Base-by-base conservation (phyloP, 1,284 basidiomycete species). In the Moniliophthora roreri region DNA sequence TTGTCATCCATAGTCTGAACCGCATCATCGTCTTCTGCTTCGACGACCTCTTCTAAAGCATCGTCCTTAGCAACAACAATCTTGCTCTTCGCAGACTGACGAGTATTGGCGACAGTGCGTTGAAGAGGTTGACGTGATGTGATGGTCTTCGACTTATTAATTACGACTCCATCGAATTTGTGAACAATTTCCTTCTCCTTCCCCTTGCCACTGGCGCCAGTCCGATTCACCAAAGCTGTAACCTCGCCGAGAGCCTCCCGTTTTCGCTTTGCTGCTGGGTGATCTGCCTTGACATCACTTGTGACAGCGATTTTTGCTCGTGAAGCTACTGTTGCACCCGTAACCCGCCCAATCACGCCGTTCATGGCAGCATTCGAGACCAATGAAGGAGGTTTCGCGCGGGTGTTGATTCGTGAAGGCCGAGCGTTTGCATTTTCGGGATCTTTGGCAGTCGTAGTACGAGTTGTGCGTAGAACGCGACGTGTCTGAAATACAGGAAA, bases 241-340 rank as follows among this genome's bases (percentile, higher is more conserved):
- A 88, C 82, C 66, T 89, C 87, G 28, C 82, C 84, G 26, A 89
- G 72, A 3, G 86, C 85, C 53, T 88, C 85, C 47, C 89, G 83
- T 67, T 91, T 90, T 56, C 87, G 78, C 70, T 91, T 91, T 45
- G 77, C 81, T 9, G 75, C 73, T 9, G 74, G 64, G 9, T 63
- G 57, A 24, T 76, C 74, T 13, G 67, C 62, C 53, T 81, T 80
- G 52, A 72, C 66, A 52, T 75, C 71, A 45, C 52, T 50, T 49
- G 45, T 57, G 48, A 60, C 60, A 44, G 67, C 68, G 7, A 67
- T 66, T 59, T 80, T 83, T 13, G 78, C 81, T 61, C 74, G 71
- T 15, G 80, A 81, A 13, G 79, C 75, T 1, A 76, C 77, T 7
- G 79, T 79, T 15, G 72, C 61, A 48, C 73, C 72, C 38, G 71